phyloP scores from a whole-genome alignment of 768 basidiomycete genomes.

The Cyclocybe cylindracea region DNA sequence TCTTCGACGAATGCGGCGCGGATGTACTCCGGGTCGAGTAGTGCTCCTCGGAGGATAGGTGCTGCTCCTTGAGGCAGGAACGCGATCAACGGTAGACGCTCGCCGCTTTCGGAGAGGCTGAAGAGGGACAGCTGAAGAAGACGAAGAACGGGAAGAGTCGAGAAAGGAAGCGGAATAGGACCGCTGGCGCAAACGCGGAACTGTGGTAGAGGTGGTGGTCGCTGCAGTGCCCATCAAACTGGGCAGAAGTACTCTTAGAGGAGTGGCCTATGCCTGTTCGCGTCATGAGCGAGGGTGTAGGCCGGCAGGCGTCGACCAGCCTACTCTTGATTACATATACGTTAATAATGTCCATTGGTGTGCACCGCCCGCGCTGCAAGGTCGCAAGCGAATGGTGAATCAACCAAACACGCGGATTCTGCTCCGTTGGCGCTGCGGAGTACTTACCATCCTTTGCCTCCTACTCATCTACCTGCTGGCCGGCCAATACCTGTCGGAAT shows the following conservation, averaged over 20 bases:
- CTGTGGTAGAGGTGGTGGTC: not conserved
- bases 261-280: conserved; percentile 4
- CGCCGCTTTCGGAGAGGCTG: conserved; percentile 9
- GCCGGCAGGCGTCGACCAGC: not conserved
- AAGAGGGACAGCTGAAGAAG: conserved; percentile 1
- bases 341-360: not conserved
- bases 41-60: too few species aligned
- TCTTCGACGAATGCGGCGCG: too few species aligned
- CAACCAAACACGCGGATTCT: too few species aligned
- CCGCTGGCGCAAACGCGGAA: not conserved
- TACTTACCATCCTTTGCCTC: too few species aligned
- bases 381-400: too few species aligned
- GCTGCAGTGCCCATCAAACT: not conserved
- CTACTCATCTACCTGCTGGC: too few species aligned
- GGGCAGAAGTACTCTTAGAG: conserved; percentile 7
- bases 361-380: too few species aligned
- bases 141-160: not conserved
- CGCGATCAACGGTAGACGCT: not conserved
- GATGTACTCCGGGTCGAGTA: too few species aligned
- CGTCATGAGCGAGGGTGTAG: not conserved
- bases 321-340: not conserved
- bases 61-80: not conserved
- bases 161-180: not conserved
- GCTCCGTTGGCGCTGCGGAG: too few species aligned
- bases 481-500: too few species aligned